Percentiles rank a stretch among this genome's conserved stretches.
phyloP scores from a whole-genome alignment of 2,329 filamentous ascomycete genomes.

The Chalara sp. region DNA sequence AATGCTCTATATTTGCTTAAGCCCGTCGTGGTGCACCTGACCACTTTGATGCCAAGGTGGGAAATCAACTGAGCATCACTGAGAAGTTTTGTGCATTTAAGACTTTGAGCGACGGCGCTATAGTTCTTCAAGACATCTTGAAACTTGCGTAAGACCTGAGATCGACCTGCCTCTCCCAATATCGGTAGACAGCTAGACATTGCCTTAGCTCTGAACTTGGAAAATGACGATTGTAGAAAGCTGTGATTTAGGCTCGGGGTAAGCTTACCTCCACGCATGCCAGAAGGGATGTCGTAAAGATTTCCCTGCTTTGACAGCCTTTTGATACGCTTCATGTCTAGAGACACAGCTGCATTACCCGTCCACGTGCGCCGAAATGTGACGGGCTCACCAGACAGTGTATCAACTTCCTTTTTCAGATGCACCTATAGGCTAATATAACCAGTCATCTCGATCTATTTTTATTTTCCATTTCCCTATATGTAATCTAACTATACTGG shows the following conservation, averaged over 20 bases:
- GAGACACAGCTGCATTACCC: constrained; percentile 11
- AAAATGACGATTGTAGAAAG: too few species aligned
- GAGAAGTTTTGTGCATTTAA: constrained; percentile 18
- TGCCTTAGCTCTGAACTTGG: too few species aligned
- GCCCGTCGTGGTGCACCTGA: constrained; percentile 54
- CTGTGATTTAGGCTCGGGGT: too few species aligned
- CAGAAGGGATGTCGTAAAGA: constrained; percentile 21
- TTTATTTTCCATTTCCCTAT: too few species aligned
- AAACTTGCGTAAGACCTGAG: constrained; percentile 13
- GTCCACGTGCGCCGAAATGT: constrained; percentile 18
- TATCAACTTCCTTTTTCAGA: constrained; percentile 10
- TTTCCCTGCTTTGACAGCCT: constrained; percentile 11
- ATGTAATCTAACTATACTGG: too few species aligned
- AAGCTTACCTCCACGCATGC: constrained; percentile 13
- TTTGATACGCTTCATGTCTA: constrained; percentile 13
- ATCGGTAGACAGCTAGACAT: constrained; percentile 20
- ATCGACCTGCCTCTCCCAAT: constrained; percentile 20
- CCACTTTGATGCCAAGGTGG: constrained; percentile 47
- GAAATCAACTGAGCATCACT: constrained; percentile 37
- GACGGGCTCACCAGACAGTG: constrained; percentile 19
- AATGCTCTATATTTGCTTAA: constrained; percentile 62
- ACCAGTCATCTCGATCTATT: too few species aligned
- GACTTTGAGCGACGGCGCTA: constrained; percentile 9
- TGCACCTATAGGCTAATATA: too few species aligned
- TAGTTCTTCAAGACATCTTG: constrained; percentile 14